These are phyloP conservation scores for Periconia sp. DNA, from an alignment of 2,329 filamentous ascomycete species.

Conservation along the genomic window DNA sequence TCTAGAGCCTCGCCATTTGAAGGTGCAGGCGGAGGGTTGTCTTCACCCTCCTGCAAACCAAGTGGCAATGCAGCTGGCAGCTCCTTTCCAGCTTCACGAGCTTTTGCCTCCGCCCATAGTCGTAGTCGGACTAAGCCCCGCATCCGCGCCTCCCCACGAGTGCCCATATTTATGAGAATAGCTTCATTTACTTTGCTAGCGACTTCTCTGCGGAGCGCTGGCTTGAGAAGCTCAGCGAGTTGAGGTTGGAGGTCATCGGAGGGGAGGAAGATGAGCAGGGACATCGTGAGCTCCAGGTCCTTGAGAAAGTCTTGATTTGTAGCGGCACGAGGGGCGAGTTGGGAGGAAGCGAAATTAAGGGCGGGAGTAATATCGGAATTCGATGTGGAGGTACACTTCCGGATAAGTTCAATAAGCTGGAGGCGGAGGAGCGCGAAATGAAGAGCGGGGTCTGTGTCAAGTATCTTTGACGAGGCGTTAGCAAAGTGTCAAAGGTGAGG, in stretches of 20 bases:
- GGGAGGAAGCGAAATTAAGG: slow-evolving; percentile 83
- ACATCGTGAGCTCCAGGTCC: slow-evolving; percentile 91
- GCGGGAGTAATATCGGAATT: slow-evolving; percentile 79
- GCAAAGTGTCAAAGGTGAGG: slow-evolving; percentile 18
- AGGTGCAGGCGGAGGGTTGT: slow-evolving; percentile 28
- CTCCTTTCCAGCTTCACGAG: slow-evolving; percentile 51
- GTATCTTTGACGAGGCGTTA: slow-evolving; percentile 65
- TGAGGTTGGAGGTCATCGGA: slow-evolving; percentile 75
- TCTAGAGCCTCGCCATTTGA: slow-evolving; percentile 44
- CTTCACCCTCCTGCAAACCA: slow-evolving; percentile 47
- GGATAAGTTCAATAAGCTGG: slow-evolving; percentile 92
- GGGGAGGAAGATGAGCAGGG: slow-evolving; percentile 84
- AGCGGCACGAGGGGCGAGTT: slow-evolving; percentile 86
- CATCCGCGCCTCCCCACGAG: slow-evolving; percentile 80
- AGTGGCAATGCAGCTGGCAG: slow-evolving; percentile 49
- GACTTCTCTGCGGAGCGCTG: slow-evolving; percentile 80
- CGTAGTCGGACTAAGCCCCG: slow-evolving; percentile 80
- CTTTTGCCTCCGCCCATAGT: slow-evolving; percentile 80
- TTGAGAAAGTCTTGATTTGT: slow-evolving; percentile 81
- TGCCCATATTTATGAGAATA: slow-evolving; percentile 75
- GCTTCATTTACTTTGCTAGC: slow-evolving; percentile 89
- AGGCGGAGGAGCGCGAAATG: slow-evolving; percentile 90
- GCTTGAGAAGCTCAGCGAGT: slow-evolving; percentile 77
- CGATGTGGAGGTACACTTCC: slow-evolving; percentile 69
- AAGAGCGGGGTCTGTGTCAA: slow-evolving; percentile 81